phyloP scores from a whole-genome alignment of 2,329 filamentous ascomycete species.

The Zymoseptoria tritici region DNA sequence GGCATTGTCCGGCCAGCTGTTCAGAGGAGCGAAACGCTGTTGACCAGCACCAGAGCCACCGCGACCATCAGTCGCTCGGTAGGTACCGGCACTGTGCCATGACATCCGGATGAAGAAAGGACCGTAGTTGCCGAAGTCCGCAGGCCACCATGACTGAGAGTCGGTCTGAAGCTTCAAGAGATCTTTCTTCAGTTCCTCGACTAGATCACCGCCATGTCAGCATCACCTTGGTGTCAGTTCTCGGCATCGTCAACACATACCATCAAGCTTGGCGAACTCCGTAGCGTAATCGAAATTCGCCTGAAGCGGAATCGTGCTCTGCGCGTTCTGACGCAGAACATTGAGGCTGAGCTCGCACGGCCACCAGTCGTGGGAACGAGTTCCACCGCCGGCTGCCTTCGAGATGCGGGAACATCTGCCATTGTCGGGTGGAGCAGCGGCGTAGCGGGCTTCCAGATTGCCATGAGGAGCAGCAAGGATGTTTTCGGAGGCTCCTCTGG shows the following conservation, averaged over 20 bases:
- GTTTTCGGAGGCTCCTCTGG: neutral
- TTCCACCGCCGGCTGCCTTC: conserved; percentile 45
- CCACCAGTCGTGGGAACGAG: conserved; percentile 66
- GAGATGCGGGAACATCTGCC: conserved; percentile 1
- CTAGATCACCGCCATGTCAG: neutral
- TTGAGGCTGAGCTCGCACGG: conserved; percentile 60
- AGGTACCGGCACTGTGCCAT: conserved; percentile 74
- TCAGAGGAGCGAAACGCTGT: conserved; percentile 72
- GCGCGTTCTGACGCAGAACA: conserved; percentile 65
- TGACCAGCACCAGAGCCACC: conserved; percentile 65
- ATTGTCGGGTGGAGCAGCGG: neutral
- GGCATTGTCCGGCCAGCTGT: conserved; percentile 76
- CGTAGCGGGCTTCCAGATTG: neutral
- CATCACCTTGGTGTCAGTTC: neutral
- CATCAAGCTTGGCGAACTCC: conserved; percentile 66
- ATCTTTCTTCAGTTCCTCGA: conserved; percentile 62
- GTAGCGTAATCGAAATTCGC: conserved; percentile 62
- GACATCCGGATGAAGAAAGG: conserved; percentile 74
- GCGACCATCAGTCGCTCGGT: conserved; percentile 66
- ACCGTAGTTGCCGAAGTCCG: conserved; percentile 74
- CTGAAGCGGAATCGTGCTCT: conserved; percentile 55
- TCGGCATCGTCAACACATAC: conserved; percentile 28
- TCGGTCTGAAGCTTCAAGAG: conserved; percentile 64
- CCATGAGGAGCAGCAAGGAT: neutral
- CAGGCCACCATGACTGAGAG: conserved; percentile 75